A percentile compares a stretch with the other conserved stretches of the same genome.
phyloP scores from a whole-genome alignment of 1,139 yeast species.

The Diutina siamensis region DNA sequence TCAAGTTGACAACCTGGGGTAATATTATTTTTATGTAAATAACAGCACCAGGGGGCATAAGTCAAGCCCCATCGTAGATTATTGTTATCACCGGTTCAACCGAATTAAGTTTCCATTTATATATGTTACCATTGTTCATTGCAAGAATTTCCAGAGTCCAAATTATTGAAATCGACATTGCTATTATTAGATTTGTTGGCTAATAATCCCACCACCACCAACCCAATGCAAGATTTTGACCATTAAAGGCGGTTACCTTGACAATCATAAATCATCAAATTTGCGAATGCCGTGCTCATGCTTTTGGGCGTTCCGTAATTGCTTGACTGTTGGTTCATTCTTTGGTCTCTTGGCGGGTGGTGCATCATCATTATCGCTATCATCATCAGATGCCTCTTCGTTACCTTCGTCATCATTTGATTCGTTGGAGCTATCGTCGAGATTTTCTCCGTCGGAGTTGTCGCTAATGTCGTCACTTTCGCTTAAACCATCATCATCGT shows the following conservation, averaged over 20 bases:
- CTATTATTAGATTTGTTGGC: no score
- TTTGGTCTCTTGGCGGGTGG: constrained; percentile 8
- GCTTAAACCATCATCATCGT: constrained; percentile 6
- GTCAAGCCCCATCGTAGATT: no score
- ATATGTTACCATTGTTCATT: no score
- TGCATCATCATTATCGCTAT: constrained; percentile 10
- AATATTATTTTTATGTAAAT: no score
- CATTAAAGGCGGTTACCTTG: not conserved
- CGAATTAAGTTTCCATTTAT: no score
- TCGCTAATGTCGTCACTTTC: constrained; percentile 9
- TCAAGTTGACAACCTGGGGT: no score
- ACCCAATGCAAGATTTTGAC: not conserved
- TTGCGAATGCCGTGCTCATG: constrained; percentile 58
- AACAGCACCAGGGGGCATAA: no score
- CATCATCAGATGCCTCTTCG: constrained; percentile 11
- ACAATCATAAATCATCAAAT: constrained; percentile 45
- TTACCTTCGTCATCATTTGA: constrained; percentile 8
- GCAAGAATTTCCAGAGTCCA: no score
- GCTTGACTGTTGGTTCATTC: constrained; percentile 33
- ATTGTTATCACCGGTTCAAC: no score
- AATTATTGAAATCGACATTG: no score
- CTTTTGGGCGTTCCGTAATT: constrained; percentile 34
- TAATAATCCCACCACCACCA: no score
- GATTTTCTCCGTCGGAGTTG: constrained; percentile 10
- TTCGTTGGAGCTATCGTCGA: constrained; percentile 10